A percentile compares a stretch with the other conserved stretches of the same genome.
phyloP scores from a whole-genome alignment of 352 stramenopile genomes.

The Phytophthora rubi region DNA sequence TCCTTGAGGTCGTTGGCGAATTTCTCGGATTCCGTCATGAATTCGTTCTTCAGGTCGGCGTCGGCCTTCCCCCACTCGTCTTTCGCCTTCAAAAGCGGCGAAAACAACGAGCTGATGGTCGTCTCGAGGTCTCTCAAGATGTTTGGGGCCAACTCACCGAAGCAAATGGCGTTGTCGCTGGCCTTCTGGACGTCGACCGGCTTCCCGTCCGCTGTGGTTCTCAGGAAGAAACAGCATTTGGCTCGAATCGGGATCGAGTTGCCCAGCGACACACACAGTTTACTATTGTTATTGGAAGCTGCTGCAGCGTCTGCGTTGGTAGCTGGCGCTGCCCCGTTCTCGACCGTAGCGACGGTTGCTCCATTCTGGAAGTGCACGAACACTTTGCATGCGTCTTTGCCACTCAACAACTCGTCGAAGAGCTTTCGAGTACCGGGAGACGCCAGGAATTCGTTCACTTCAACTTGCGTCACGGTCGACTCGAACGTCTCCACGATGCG shows the following conservation, averaged over 20 bases:
- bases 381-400: constrained; percentile 75
- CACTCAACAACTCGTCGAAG: constrained; percentile 79
- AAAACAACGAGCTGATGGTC: constrained; percentile 88
- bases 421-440: constrained; percentile 58
- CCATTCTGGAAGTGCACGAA: constrained; percentile 76
- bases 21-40: constrained; percentile 95
- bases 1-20: constrained; percentile 96
- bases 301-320: constrained; percentile 5
- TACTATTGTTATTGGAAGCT: constrained; percentile 42
- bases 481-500: constrained; percentile 86
- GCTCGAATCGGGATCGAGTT: constrained; percentile 69
- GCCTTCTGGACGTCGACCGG: constrained; percentile 73
- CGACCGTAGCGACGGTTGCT: background rate
- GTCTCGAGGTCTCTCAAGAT: constrained; percentile 84
- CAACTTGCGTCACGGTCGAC: constrained; percentile 50
- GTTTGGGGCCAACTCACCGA: constrained; percentile 86
- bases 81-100: constrained; percentile 92
- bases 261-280: constrained; percentile 75
- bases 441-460: constrained; percentile 75
- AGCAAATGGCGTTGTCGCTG: constrained; percentile 83
- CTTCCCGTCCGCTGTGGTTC: constrained; percentile 74
- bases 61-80: constrained; percentile 97
- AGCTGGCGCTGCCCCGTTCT: constrained; percentile 8
- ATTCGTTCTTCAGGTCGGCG: constrained; percentile 91
- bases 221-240: constrained; percentile 89